Conservation (phyloP, 1,139 yeast species). For the Scheffersomyces illinoinensis region DNA sequence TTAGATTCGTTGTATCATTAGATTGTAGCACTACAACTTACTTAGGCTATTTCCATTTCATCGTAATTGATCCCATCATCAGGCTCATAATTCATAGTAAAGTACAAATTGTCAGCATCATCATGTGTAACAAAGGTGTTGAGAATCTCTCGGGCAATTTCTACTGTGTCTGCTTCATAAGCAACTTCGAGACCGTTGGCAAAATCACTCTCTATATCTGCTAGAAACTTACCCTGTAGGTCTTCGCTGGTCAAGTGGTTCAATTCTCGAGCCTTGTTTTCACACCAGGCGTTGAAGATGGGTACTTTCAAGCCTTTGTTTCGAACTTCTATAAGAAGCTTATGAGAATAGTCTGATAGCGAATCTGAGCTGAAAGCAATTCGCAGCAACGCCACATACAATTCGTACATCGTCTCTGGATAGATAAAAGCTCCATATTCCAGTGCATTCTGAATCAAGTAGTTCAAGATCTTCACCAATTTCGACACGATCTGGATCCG, state of each 20-base stretch:
- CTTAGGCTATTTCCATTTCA: slow-evolving; percentile 22
- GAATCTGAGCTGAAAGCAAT: slow-evolving; percentile 57
- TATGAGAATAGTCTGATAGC: slow-evolving; percentile 35
- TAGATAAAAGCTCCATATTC: slow-evolving; percentile 35
- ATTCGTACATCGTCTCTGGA: slow-evolving; percentile 47
- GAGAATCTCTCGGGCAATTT: slow-evolving; percentile 68
- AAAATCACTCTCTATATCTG: slow-evolving; percentile 39
- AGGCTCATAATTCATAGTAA: slow-evolving; percentile 55
- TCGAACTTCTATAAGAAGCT: slow-evolving; percentile 32
- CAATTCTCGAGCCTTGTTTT: slow-evolving; percentile 39
- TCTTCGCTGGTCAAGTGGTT: slow-evolving; percentile 28
- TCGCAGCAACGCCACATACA: slow-evolving; percentile 53
- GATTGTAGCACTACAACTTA: neutral
- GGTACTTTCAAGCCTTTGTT: slow-evolving; percentile 18
- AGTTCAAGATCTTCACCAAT: slow-evolving; percentile 32
- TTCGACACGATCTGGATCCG: slow-evolving; percentile 47
- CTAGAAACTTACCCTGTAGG: slow-evolving; percentile 16
- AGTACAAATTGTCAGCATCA: slow-evolving; percentile 75
- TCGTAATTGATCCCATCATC: slow-evolving; percentile 18
- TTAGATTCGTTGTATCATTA: neutral
- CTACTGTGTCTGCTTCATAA: slow-evolving; percentile 64
- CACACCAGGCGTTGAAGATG: slow-evolving; percentile 46
- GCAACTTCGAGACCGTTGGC: slow-evolving; percentile 64
- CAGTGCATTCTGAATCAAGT: slow-evolving; percentile 31
- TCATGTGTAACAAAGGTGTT: slow-evolving; percentile 72